A percentile compares a stretch with the other conserved stretches of the same genome.
Conservation (phyloP, 208 protist species). For the Polymyxa betae region DNA sequence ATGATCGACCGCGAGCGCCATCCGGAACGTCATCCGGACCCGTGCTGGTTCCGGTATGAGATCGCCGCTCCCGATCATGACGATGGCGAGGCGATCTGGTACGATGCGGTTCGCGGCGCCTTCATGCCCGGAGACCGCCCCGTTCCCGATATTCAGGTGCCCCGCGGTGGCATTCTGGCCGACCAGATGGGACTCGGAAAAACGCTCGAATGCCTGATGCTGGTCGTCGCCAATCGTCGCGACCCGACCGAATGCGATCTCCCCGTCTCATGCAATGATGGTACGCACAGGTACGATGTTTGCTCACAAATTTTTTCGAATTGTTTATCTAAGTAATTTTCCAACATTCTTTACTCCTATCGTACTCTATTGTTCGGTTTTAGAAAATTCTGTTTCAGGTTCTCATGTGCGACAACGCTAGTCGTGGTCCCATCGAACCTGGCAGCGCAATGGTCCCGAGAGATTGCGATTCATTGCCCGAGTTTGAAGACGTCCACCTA, state of each 20-base stretch:
- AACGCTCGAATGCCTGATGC: conserved; percentile 20
- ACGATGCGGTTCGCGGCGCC: background rate
- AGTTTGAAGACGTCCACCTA: background rate
- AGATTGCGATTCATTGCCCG: background rate
- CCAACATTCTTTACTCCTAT: too few relatives aligned
- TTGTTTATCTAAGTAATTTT: too few relatives aligned
- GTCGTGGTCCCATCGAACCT: conserved; percentile 14
- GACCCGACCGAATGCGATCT: background rate
- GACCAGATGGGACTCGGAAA: conserved; percentile 55
- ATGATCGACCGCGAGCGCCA: conserved; percentile 23
- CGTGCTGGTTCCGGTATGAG: background rate
- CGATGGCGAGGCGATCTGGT: background rate
- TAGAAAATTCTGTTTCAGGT: too few relatives aligned
- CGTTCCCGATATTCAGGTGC: background rate
- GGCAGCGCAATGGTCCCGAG: conserved; percentile 13
- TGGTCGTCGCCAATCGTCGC: conserved; percentile 5
- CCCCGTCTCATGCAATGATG: background rate
- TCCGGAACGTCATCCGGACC: background rate
- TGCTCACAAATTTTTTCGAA: too few relatives aligned
- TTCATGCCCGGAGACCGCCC: background rate
- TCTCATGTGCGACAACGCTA: conserved; percentile 46
- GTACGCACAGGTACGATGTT: too few relatives aligned
- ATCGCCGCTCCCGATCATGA: background rate
- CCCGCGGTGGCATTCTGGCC: conserved; percentile 54
- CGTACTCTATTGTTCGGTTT: too few relatives aligned